Percentiles rank a stretch among this genome's conserved stretches.
These are phyloP conservation scores for Daldinia bambusicola DNA, from an alignment of 495 filamentous ascomycete genomes.

Conservation along the genomic window DNA sequence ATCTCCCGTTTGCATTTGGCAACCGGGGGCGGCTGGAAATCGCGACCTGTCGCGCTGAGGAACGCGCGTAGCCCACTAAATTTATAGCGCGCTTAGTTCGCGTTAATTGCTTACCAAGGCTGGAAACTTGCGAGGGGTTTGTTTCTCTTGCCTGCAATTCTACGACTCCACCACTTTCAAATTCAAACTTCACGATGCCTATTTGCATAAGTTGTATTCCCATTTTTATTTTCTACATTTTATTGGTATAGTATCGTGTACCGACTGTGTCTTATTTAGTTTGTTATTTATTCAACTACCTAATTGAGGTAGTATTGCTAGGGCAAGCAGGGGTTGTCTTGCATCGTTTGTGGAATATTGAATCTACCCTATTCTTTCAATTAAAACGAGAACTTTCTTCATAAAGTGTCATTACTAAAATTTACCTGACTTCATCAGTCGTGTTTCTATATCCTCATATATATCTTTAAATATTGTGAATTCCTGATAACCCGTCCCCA, in stretches of 20 bases:
- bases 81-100: conserved; percentile 42
- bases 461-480: not conserved
- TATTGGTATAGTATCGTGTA: no score
- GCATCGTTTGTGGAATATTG: not conserved
- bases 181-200: not conserved
- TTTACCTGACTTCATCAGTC: not conserved
- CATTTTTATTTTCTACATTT: not conserved
- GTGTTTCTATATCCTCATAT: conserved; percentile 1
- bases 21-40: conserved; percentile 27
- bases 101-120: conserved; percentile 35
- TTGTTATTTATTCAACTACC: no score
- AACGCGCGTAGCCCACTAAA: conserved; percentile 19
- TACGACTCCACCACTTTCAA: no score
- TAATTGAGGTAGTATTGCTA: not conserved
- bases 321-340: no score
- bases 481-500: not conserved
- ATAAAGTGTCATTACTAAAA: conserved; percentile 3
- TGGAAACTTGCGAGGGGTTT: not conserved
- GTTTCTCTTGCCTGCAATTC: not conserved
- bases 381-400: not conserved
- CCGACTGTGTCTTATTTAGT: no score
- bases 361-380: not conserved
- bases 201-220: not conserved
- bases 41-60: conserved; percentile 38
- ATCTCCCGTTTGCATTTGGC: conserved; percentile 20